A percentile compares a stretch with the other conserved stretches of the same genome.
Evolutionary conservation across 768 basidiomycete species (phyloP).

Genomic region (Podaxis mareebaensis): DNA sequence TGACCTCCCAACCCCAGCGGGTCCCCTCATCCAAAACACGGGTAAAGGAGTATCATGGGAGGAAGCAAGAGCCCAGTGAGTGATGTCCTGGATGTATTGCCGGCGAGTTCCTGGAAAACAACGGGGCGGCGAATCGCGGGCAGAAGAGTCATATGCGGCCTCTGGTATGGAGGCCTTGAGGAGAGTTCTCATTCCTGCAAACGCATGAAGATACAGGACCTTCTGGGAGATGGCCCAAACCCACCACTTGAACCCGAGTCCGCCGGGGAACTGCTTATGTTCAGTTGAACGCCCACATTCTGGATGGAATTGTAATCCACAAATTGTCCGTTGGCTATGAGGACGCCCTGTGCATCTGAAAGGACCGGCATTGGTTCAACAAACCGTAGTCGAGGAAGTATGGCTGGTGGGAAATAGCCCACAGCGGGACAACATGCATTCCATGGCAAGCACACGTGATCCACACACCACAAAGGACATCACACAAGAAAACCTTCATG

Average conservation of each 20-base stretch:
- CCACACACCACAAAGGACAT: too few species aligned
- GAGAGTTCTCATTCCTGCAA: neutral
- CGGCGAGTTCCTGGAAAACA: neutral
- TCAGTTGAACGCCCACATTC: neutral
- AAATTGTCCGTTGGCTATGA: neutral
- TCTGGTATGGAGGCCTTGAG: neutral
- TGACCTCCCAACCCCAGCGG: neutral
- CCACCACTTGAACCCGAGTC: neutral
- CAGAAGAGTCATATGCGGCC: neutral
- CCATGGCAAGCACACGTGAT: neutral
- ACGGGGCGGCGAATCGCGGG: neutral
- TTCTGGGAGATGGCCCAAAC: neutral
- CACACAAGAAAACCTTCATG: too few species aligned
- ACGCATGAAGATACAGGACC: neutral
- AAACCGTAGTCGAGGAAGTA: neutral
- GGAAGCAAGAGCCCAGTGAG: neutral
- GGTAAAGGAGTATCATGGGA: neutral
- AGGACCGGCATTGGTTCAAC: neutral
- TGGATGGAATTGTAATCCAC: neutral
- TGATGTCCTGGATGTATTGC: constrained; percentile 14
- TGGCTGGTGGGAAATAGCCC: too few species aligned
- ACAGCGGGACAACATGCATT: neutral
- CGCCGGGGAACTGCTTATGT: neutral
- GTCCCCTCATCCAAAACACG: constrained; percentile 6
- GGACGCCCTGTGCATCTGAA: neutral